Evolutionary conservation across 768 basidiomycete genomes (phyloP).

Genomic region (Calocybe indica): DNA sequence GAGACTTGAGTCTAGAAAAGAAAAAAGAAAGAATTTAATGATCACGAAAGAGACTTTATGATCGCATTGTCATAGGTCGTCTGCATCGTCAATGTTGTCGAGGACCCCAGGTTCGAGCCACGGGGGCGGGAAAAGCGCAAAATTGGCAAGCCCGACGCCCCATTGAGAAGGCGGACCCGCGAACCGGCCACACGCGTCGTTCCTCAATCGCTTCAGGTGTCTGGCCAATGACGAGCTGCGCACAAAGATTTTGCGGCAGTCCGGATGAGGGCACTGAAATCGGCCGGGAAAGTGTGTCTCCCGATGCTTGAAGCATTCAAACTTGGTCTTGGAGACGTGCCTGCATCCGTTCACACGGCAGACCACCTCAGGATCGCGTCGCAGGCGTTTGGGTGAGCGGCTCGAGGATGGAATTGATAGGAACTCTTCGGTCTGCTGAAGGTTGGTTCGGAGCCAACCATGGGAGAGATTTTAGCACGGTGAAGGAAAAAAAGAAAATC

Average conservation of each 20-base stretch:
- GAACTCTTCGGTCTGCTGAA: background rate
- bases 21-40: too few species aligned
- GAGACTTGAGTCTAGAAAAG: too few species aligned
- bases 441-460: background rate
- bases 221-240: slow-evolving; percentile 16
- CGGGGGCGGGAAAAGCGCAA: slow-evolving; percentile 9
- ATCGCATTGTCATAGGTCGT: too few species aligned
- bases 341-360: slow-evolving; percentile 15
- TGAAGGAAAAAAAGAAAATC: slow-evolving; percentile 1
- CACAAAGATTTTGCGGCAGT: slow-evolving; percentile 12
- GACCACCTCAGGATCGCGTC: slow-evolving; percentile 9
- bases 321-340: slow-evolving; percentile 13
- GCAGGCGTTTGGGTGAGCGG: slow-evolving; percentile 8
- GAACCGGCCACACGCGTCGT: slow-evolving; percentile 5
- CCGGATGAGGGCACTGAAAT: slow-evolving; percentile 13
- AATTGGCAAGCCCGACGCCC: slow-evolving; percentile 11
- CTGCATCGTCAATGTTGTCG: slow-evolving; percentile 3
- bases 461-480: background rate
- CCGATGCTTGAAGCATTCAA: slow-evolving; percentile 17
- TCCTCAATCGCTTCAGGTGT: slow-evolving; percentile 12
- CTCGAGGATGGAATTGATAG: background rate
- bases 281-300: slow-evolving; percentile 17
- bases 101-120: slow-evolving; percentile 13
- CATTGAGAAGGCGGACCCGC: slow-evolving; percentile 10
- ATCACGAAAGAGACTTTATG: too few species aligned